Evolutionary conservation across 345 rosid genomes (phyloP).

Genomic region (Citrus medica): DNA sequence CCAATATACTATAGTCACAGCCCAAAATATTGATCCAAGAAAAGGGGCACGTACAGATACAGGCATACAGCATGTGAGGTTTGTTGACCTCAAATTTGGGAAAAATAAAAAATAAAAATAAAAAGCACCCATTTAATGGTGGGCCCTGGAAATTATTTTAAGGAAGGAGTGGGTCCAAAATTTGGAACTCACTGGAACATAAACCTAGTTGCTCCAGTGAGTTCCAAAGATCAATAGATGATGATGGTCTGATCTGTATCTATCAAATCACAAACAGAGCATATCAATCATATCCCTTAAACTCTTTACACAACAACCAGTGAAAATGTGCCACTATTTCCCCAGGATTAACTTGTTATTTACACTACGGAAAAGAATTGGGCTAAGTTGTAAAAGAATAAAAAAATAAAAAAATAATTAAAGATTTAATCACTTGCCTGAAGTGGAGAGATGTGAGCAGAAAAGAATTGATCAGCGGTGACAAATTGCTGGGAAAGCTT

Average conservation of each 20-base stretch:
- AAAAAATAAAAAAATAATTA: too few relatives aligned
- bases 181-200: neutral
- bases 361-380: too few relatives aligned
- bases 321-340: neutral
- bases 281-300: neutral
- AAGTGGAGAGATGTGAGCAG: slow-evolving; percentile 63
- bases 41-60: neutral
- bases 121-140: neutral
- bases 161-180: slow-evolving; percentile 17
- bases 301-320: neutral
- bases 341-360: too few relatives aligned
- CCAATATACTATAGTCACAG: too few relatives aligned
- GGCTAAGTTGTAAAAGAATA: too few relatives aligned
- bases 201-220: neutral
- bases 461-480: slow-evolving; percentile 72
- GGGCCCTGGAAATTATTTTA: neutral
- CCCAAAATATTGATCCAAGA: neutral
- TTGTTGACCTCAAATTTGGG: neutral
- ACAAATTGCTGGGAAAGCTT: slow-evolving; percentile 48
- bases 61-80: neutral
- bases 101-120: neutral
- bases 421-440: slow-evolving; percentile 42
- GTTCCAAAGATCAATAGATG: neutral
- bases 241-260: neutral
- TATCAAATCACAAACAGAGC: neutral